Percentiles rank a stretch among this genome's conserved stretches.
These are phyloP conservation scores for Plantago rigida DNA, from an alignment of 305 asterid genomes.

Conservation along the genomic window DNA sequence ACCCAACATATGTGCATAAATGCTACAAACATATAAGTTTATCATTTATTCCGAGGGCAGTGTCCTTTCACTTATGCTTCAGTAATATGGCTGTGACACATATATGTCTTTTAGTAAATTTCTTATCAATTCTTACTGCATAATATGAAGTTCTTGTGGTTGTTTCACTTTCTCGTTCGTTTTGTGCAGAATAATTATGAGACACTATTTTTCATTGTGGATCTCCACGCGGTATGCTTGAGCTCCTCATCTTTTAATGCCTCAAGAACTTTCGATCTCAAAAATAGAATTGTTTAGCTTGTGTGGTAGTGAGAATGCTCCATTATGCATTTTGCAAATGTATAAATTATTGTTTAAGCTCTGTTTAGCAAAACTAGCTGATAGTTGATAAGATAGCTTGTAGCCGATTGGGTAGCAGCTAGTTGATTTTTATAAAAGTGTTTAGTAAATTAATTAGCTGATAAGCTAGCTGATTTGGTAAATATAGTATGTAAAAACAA, in stretches of 20 bases:
- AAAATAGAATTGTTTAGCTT: background rate
- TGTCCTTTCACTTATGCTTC: slow-evolving; percentile 11
- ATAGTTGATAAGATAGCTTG: no score
- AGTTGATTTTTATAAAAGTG: no score
- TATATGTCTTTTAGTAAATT: background rate
- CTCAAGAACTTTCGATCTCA: background rate
- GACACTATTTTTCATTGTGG: slow-evolving; percentile 89
- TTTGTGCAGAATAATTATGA: slow-evolving; percentile 75
- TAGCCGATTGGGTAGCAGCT: no score
- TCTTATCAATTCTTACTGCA: slow-evolving; percentile 3
- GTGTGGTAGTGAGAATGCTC: no score
- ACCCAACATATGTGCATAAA: background rate
- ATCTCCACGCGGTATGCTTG: slow-evolving; percentile 91
- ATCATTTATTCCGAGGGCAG: slow-evolving; percentile 7
- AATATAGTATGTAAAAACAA: no score
- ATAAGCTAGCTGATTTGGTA: no score
- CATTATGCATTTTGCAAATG: no score
- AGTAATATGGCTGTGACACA: slow-evolving; percentile 13
- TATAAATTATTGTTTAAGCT: no score
- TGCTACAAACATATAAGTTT: slow-evolving; percentile 11
- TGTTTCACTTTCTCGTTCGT: slow-evolving; percentile 26
- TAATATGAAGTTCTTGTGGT: background rate
- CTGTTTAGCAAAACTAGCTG: no score
- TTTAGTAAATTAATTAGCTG: no score
- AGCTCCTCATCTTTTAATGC: background rate